phyloP scores from a whole-genome alignment of 768 basidiomycete genomes.

The Sistotremastrum suecicum region DNA sequence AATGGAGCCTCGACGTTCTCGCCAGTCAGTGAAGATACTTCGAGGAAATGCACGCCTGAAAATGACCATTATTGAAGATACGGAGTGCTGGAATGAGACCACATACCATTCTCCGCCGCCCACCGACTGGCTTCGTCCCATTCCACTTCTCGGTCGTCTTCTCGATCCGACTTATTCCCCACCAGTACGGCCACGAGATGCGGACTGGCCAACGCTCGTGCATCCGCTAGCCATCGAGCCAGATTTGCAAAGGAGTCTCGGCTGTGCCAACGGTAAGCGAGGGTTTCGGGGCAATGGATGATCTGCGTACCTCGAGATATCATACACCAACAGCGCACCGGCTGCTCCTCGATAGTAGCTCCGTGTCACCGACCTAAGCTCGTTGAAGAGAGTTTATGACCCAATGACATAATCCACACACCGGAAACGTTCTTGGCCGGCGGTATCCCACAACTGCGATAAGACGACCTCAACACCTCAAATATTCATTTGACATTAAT shows the following conservation, averaged over 20 bases:
- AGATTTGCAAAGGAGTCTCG: conserved; percentile 79
- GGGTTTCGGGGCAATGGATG: conserved; percentile 6
- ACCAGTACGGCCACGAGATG: conserved; percentile 83
- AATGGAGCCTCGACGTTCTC: conserved; percentile 95
- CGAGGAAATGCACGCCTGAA: conserved; percentile 83
- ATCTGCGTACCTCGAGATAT: conserved; percentile 64
- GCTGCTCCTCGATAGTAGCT: conserved; percentile 95
- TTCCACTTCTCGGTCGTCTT: conserved; percentile 90
- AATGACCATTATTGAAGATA: not conserved
- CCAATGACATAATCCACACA: conserved; percentile 20
- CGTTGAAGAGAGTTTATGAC: not conserved
- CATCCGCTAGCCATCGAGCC: conserved; percentile 85
- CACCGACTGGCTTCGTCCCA: conserved; percentile 91
- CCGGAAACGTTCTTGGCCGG: conserved; percentile 92
- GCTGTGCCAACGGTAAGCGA: conserved; percentile 25
- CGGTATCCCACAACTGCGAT: conserved; percentile 85
- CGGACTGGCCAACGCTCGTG: conserved; percentile 81
- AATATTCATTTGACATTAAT: not conserved
- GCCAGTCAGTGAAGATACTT: conserved; percentile 82
- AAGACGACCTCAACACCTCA: conserved; percentile 9
- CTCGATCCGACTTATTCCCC: conserved; percentile 90
- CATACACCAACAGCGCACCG: conserved; percentile 84
- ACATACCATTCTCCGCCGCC: conserved; percentile 87
- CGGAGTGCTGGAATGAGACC: not conserved
- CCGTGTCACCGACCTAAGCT: conserved; percentile 67